Evolutionary conservation across 2,329 filamentous ascomycete species (phyloP).

Genomic region (Penicillium corylophilum): DNA sequence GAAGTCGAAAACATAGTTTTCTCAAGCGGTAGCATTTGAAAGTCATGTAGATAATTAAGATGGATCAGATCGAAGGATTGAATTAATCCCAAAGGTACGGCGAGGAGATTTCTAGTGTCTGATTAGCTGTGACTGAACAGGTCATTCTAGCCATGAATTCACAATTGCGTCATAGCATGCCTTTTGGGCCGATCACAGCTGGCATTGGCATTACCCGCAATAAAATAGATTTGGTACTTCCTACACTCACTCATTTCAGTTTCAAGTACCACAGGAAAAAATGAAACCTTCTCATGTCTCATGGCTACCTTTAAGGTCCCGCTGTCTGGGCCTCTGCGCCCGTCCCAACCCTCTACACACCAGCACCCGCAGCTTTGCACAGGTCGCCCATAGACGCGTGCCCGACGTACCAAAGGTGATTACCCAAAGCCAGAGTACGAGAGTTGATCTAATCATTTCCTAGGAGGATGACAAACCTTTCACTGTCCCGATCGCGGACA

Average conservation of each 20-base stretch:
- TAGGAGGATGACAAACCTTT: slow-evolving; percentile 94
- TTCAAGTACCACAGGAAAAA: slow-evolving; percentile 94
- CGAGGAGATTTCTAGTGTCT: background rate
- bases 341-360: slow-evolving; percentile 36
- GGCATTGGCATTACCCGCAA: background rate
- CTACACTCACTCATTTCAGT: background rate
- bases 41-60: no score
- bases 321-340: background rate
- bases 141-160: background rate
- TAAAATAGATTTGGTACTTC: background rate
- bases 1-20: no score
- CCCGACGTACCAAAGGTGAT: slow-evolving; percentile 39
- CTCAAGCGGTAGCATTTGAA: no score
- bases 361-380: background rate
- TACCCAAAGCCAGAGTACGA: background rate
- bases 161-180: background rate
- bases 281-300: slow-evolving; percentile 74
- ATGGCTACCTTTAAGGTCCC: background rate
- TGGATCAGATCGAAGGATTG: no score
- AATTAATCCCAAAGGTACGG: background rate
- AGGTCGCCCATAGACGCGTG: background rate
- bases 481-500: slow-evolving; percentile 87
- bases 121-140: background rate
- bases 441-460: background rate
- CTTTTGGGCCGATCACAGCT: background rate